These are phyloP conservation scores for Colletotrichum tropicale DNA, from an alignment of 2,329 filamentous ascomycete genomes.

Conservation along the genomic window DNA sequence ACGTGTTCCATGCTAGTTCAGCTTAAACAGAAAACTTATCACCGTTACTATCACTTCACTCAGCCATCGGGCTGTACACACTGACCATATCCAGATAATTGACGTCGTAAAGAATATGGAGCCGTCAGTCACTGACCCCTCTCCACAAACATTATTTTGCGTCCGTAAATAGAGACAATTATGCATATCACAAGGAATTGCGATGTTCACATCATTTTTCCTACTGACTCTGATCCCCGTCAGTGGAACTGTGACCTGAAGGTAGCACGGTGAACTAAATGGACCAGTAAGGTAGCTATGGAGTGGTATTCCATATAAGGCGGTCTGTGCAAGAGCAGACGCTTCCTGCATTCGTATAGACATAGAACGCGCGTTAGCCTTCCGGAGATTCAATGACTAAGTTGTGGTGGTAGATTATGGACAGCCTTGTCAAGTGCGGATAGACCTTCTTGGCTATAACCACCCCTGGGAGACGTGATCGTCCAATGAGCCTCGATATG, in stretches of 20 bases:
- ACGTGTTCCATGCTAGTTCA: background rate
- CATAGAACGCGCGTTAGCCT: background rate
- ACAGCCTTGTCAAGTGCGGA: background rate
- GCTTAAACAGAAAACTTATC: background rate
- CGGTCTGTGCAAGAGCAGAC: background rate
- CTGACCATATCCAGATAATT: background rate
- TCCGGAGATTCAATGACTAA: background rate
- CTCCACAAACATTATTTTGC: background rate
- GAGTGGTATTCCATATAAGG: background rate
- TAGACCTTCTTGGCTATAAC: background rate
- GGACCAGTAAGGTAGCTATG: background rate
- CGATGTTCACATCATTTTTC: background rate
- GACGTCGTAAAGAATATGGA: background rate
- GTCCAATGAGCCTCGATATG: background rate
- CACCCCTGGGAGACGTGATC: background rate
- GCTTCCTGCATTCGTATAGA: background rate
- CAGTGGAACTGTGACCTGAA: background rate
- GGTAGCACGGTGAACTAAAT: background rate
- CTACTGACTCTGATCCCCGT: background rate
- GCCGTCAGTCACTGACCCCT: background rate
- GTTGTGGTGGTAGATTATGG: background rate
- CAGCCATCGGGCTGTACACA: background rate
- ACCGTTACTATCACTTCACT: background rate
- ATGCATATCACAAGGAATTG: background rate
- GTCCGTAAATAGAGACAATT: background rate